Conservation (phyloP, 2,329 filamentous ascomycete species). For the Diaporthe sp. region DNA sequence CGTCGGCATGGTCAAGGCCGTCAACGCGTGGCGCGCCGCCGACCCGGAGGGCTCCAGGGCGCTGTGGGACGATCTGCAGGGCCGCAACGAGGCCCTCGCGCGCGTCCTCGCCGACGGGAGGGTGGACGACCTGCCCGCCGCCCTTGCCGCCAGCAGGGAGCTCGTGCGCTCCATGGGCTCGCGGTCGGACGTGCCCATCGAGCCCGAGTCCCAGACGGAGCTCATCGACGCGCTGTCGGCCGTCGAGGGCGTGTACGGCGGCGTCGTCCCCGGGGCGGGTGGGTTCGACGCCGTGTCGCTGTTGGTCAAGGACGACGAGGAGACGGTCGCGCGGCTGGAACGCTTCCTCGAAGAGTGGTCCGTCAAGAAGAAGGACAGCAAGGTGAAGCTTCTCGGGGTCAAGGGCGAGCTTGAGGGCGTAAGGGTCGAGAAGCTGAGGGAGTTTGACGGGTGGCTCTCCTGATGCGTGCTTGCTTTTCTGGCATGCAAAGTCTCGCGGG, state of each 20-base stretch:
- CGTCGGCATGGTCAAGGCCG: conserved; percentile 94
- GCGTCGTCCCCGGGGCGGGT: conserved; percentile 93
- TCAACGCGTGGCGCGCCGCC: conserved; percentile 83
- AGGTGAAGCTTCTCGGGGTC: conserved; percentile 78
- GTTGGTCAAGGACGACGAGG: conserved; percentile 80
- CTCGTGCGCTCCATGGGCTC: conserved; percentile 83
- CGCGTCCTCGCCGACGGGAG: conserved; percentile 69
- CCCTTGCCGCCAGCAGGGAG: conserved; percentile 67
- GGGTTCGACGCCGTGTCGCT: conserved; percentile 92
- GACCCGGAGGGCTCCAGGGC: conserved; percentile 74
- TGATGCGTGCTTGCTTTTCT: conserved; percentile 17
- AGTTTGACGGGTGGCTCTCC: conserved; percentile 61
- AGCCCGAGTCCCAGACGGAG: conserved; percentile 87
- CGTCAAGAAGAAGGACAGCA: conserved; percentile 64
- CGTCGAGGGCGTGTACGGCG: conserved; percentile 86
- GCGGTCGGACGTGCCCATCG: conserved; percentile 85
- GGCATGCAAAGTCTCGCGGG: not conserved
- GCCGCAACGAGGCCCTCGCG: conserved; percentile 79
- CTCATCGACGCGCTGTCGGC: conserved; percentile 82
- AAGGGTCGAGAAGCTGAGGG: conserved; percentile 59
- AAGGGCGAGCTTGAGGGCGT: conserved; percentile 81
- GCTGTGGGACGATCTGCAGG: conserved; percentile 84
- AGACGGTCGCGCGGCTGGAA: conserved; percentile 72
- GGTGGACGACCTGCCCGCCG: conserved; percentile 58
- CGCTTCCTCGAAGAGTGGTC: conserved; percentile 77